Base-by-base conservation (phyloP, 495 filamentous ascomycete species). In the Lichenothelia convexa region DNA sequence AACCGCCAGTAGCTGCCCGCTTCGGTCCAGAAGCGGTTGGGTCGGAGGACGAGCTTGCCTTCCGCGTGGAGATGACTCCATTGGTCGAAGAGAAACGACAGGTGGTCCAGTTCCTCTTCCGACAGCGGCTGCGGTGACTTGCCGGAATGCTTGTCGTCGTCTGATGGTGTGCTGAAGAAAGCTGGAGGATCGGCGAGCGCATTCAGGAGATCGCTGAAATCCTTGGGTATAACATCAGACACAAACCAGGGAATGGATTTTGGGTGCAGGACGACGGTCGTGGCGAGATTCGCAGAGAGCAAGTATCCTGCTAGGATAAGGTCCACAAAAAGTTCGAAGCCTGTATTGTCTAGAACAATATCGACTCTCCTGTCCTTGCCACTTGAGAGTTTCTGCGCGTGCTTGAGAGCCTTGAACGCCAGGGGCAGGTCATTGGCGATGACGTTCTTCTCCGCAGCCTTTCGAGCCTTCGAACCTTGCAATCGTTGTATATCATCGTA, bases 201-300 rank as follows among this genome's bases (percentile, higher is more conserved):
- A 34, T 66, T 70, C 16, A 95, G 68, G 3, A 97, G 67, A 35
- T 78, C 71, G 0, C 62, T 65, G 45, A 97, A 93, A 49, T 97
- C 89, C 18, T 57, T 65, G 0, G 85, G 82, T 8, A 92, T 55
- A 9, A 95, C 89, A 46, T 97, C 89, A 0, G 83, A 93, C 31
- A 97, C 89, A 45, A 95, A 97, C 89, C 89, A 97, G 0, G 89
- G 89, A 35, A 95, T 79, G 22, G 71, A 70, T 57, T 97, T 97
- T 4, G 89, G 82, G 51, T 93, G 84, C 5, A 97, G 68, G n/a
- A 93, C 73, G 11, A 95, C 64, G 4, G 68, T 72, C 0, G 86
- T 93, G 1, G 87, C 89, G 13, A 97, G 65, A 0, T 76, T 79
- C 3, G 80, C 58, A 0, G 77, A 72, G 5, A 97, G 63, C 3